phyloP scores from a whole-genome alignment of 345 rosid species.

The Salix brachista region DNA sequence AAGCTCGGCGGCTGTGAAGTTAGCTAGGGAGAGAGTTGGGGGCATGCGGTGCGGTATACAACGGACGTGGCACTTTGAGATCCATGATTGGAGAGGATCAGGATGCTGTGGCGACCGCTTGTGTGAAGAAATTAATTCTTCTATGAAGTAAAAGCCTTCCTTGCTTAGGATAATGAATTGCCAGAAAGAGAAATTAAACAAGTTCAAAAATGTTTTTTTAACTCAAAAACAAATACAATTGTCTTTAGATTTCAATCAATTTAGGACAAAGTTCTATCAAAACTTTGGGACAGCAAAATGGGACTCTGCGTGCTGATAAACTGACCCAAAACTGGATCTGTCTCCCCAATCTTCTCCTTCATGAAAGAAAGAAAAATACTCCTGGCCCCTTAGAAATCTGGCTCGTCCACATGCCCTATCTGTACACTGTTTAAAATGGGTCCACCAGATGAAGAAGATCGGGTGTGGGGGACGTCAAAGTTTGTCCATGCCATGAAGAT shows the following conservation, averaged over 20 bases:
- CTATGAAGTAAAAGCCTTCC: too few relatives aligned
- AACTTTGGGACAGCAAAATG: background rate
- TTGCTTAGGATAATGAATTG: background rate
- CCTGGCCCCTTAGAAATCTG: conserved; percentile 1
- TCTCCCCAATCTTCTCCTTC: conserved; percentile 11
- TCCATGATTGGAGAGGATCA: conserved; percentile 3
- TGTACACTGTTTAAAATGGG: background rate
- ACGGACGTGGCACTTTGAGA: conserved; percentile 22
- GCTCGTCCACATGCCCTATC: conserved; percentile 10
- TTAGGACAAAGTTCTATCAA: background rate
- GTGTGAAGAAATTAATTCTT: too few relatives aligned
- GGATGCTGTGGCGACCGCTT: background rate
- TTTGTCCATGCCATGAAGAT: background rate
- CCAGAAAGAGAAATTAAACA: background rate
- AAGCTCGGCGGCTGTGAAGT: background rate
- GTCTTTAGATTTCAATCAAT: background rate
- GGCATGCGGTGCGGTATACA: background rate
- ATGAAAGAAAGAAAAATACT: background rate
- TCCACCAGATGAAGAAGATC: conserved; percentile 8
- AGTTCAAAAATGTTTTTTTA: too few relatives aligned
- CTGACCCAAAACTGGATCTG: conserved; percentile 16
- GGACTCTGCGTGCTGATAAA: background rate
- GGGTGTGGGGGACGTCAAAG: conserved; percentile 10
- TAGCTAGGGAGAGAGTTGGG: background rate
- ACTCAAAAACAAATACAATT: too few relatives aligned